Conservation (phyloP, 257 asterid genomes). For the Petrea volubilis region DNA sequence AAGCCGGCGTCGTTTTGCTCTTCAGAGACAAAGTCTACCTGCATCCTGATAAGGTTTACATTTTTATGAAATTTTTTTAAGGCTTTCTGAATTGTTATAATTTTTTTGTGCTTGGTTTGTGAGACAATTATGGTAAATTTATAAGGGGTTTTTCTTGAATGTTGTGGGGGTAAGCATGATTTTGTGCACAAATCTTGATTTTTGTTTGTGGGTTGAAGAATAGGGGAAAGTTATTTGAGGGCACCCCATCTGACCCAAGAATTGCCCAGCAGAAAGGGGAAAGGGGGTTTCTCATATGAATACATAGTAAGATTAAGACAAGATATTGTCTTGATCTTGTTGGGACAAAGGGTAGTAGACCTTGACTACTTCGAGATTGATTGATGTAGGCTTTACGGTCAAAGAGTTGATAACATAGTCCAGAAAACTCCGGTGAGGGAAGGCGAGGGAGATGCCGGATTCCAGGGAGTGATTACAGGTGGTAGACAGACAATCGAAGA, state of each 20-base stretch:
- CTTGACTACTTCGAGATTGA: constrained; percentile 10
- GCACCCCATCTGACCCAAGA: neutral
- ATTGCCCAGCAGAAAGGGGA: neutral
- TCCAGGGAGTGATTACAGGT: neutral
- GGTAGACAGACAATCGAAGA: neutral
- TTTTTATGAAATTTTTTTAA: neutral
- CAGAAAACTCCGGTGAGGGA: neutral
- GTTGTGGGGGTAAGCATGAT: constrained; percentile 28
- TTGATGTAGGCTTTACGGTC: neutral
- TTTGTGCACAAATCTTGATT: constrained; percentile 17
- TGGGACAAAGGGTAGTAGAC: neutral
- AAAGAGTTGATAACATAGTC: neutral
- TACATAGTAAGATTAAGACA: neutral
- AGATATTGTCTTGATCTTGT: constrained; percentile 1
- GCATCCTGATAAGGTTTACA: constrained; percentile 77
- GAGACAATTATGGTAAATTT: neutral
- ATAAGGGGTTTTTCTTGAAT: neutral
- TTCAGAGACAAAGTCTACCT: constrained; percentile 89
- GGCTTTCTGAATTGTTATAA: neutral
- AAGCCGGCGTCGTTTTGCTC: constrained; percentile 84
- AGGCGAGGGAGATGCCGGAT: neutral
- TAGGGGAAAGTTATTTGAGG: neutral
- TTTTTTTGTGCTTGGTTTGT: neutral
- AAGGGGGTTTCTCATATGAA: neutral
- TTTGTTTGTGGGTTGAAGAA: constrained; percentile 6